Evolutionary conservation across 176 grass and related monocot species (phyloP).

Genomic region (Olyra latifolia): DNA sequence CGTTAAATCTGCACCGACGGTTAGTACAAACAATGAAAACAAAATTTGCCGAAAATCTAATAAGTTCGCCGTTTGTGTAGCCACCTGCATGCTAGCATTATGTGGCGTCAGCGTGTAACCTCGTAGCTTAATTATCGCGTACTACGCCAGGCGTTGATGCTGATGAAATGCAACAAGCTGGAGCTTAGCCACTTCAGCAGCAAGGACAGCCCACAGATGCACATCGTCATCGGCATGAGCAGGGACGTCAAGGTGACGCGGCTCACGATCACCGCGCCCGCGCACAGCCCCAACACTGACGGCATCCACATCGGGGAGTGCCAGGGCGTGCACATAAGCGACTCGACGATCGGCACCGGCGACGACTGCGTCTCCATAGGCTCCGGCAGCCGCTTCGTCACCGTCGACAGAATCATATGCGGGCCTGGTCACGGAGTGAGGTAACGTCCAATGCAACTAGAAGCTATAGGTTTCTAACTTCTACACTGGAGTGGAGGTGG

Average conservation of each 20-base stretch:
- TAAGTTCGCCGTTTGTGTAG: background rate
- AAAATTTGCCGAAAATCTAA: background rate
- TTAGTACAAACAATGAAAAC: background rate
- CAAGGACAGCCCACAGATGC: constrained; percentile 49
- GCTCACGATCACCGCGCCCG: constrained; percentile 44
- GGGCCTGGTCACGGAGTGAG: constrained; percentile 64
- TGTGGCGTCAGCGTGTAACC: background rate
- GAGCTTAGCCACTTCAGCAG: constrained; percentile 27
- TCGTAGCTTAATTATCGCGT: background rate
- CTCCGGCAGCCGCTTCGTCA: constrained; percentile 37
- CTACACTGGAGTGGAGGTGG: no score
- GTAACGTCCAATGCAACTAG: constrained; percentile 15
- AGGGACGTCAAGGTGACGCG: background rate
- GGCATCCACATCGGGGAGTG: constrained; percentile 50
- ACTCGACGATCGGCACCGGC: constrained; percentile 27
- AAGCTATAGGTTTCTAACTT: background rate
- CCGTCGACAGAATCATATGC: constrained; percentile 35
- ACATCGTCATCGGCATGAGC: constrained; percentile 36
- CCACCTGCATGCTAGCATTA: no score
- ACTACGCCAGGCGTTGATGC: background rate
- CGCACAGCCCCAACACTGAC: constrained; percentile 62
- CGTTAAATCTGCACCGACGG: constrained; percentile 21
- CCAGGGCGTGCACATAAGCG: constrained; percentile 27
- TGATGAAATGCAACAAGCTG: constrained; percentile 19
- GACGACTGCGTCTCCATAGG: constrained; percentile 71